phyloP scores from a whole-genome alignment of 805 yeast genomes.

The Allodekkera sacchari region DNA sequence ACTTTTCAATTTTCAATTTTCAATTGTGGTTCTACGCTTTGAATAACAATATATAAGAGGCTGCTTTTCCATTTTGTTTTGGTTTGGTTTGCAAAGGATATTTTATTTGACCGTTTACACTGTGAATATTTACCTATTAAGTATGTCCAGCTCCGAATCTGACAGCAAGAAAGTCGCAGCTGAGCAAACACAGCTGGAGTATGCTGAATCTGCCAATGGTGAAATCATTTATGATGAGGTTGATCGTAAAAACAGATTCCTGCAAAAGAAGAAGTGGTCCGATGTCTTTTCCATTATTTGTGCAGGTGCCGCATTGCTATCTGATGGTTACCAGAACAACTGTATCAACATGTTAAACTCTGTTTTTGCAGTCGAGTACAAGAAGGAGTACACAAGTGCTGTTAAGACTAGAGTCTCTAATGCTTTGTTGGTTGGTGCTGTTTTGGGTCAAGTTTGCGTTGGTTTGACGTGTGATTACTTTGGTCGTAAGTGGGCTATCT shows the following conservation, averaged over 20 bases:
- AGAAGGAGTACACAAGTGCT: slow-evolving; percentile 41
- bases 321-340: slow-evolving; percentile 37
- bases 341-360: slow-evolving; percentile 20
- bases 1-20: no score
- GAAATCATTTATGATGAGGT: slow-evolving; percentile 11
- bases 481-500: slow-evolving; percentile 55
- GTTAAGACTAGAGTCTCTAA: slow-evolving; percentile 26
- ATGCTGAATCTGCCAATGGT: not conserved
- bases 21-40: no score
- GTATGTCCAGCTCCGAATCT: no score
- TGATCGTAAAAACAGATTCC: slow-evolving; percentile 11
- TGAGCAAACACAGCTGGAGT: no score
- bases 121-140: no score
- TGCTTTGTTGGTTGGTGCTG: slow-evolving; percentile 45
- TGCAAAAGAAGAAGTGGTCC: slow-evolving; percentile 22
- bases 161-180: no score
- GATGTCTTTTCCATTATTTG: slow-evolving; percentile 44
- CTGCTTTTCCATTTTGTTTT: no score
- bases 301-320: slow-evolving; percentile 67
- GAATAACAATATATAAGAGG: no score
- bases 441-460: slow-evolving; percentile 51
- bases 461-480: slow-evolving; percentile 51
- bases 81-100: no score
- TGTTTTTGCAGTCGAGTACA: slow-evolving; percentile 12
- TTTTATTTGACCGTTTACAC: no score